Base-by-base conservation (phyloP, 2,329 filamentous ascomycete species). In the Scedosporium aurantiacum region DNA sequence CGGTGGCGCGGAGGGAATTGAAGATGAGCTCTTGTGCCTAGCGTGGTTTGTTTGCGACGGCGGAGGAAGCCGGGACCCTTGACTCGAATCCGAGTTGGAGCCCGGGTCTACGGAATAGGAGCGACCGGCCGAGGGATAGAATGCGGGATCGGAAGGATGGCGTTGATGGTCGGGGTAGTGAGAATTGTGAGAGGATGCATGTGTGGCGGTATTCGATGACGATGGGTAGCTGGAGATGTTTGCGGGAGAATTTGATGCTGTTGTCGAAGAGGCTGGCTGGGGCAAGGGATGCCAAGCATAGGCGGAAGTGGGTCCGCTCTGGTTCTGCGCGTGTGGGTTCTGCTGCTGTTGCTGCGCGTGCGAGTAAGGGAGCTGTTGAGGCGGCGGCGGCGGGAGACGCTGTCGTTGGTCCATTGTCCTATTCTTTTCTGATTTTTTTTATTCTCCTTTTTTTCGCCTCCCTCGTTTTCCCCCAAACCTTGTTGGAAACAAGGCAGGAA, bases 1-100 rank as follows among this genome's bases (percentile, higher is more conserved):
- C 3, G 72, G 65, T 5, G 68, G 68, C 8, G 71, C 69, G 23
- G 76, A 71, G 23, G 74, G 70, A 61, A 78, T 70, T 50, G 77
- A 78, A 7, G 78, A 76, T n/a, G 76, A 66, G 68, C 74, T 78
- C 61, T 73, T 76, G 62, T 76, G 74, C 63, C 76, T 76, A 60
- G 74, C 70, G 68, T 75, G 75, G 60, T 70, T 69, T 45, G 71
- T 65, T 40, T 72, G 68, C 65, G 72, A 71, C 64, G 64, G 69
- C 23, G 63, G 60, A 18, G 61, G 63, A 18, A 59, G 58, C 8
- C 63, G 60, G 16, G 60, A 54, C 12, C 60, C 61, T 6, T 62
- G 61, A 28, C 37, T 55, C 28, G 47, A 47, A 37, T 55, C 52
- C 47, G 58, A 37, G 32, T 55, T 55, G n/a, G 58, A 7, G 28